Evolutionary conservation across 1,284 basidiomycete species (phyloP).

Genomic region (Microbotryum lychnidis-dioicae): DNA sequence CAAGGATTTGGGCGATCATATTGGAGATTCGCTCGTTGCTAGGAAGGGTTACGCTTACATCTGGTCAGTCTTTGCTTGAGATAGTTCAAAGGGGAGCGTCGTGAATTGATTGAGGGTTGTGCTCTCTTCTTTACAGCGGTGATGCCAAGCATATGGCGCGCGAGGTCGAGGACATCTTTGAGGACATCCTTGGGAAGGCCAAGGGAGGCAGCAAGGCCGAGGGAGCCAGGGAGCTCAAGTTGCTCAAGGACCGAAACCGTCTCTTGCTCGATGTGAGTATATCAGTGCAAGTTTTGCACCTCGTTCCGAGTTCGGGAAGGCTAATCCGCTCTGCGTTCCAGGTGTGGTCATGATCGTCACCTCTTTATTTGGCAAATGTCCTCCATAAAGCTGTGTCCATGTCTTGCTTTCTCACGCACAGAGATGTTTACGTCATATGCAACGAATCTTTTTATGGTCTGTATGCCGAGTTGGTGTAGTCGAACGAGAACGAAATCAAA

Average conservation of each 20-base stretch:
- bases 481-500: too few relatives aligned
- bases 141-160: slow-evolving; percentile 96
- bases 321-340: too few relatives aligned
- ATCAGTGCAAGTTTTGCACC: too few relatives aligned
- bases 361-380: too few relatives aligned
- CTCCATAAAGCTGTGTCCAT: too few relatives aligned
- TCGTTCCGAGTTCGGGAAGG: too few relatives aligned
- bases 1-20: slow-evolving; percentile 70
- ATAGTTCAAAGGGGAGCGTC: neutral
- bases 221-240: slow-evolving; percentile 80
- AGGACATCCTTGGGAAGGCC: slow-evolving; percentile 80
- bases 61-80: slow-evolving; percentile 14
- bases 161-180: slow-evolving; percentile 79
- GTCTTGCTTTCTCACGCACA: too few relatives aligned
- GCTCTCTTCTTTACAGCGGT: slow-evolving; percentile 59
- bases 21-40: slow-evolving; percentile 81
- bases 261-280: slow-evolving; percentile 29
- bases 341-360: too few relatives aligned
- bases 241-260: slow-evolving; percentile 64
- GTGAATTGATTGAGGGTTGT: neutral
- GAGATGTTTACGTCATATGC: too few relatives aligned
- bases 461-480: too few relatives aligned
- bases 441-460: too few relatives aligned
- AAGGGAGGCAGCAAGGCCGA: slow-evolving; percentile 81
- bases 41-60: slow-evolving; percentile 74